phyloP scores from a whole-genome alignment of 2,329 filamentous ascomycete genomes.

The Acrocalymma vagum region DNA sequence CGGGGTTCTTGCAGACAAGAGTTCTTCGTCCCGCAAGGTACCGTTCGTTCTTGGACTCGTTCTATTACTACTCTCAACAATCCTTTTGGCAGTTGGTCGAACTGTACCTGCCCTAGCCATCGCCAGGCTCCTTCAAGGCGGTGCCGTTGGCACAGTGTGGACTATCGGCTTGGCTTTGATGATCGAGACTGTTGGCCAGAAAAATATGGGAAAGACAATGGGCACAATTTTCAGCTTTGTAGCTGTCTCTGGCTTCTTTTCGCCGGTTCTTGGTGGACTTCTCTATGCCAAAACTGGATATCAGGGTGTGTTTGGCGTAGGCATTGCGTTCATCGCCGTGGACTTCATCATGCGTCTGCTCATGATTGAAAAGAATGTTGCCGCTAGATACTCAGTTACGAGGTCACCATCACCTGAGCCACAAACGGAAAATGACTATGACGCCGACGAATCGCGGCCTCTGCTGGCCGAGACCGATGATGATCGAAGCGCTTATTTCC shows the following conservation, averaged over 20 bases:
- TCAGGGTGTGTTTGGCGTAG: conserved; percentile 66
- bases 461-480: conserved; percentile 28
- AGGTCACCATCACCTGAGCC: conserved; percentile 12
- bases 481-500: conserved; percentile 48
- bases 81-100: conserved; percentile 62
- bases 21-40: conserved; percentile 59
- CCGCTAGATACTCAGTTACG: conserved; percentile 51
- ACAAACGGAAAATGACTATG: conserved; percentile 15
- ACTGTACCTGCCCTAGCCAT: conserved; percentile 58
- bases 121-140: conserved; percentile 66
- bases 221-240: conserved; percentile 69
- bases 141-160: conserved; percentile 67
- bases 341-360: conserved; percentile 68
- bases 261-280: conserved; percentile 67
- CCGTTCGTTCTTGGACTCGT: conserved; percentile 67
- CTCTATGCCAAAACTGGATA: conserved; percentile 68
- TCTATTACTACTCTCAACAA: conserved; percentile 62
- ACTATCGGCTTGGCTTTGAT: conserved; percentile 67
- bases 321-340: conserved; percentile 61
- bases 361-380: conserved; percentile 70
- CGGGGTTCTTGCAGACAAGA: conserved; percentile 64
- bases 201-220: conserved; percentile 68
- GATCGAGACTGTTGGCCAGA: conserved; percentile 65
- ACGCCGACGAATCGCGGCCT: conserved; percentile 32
- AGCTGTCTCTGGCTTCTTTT: conserved; percentile 63